Evolutionary conservation across 108 stramenopile genomes (phyloP), one percentile per base, ranked within the genome.

Genomic region (Fistulifera pelliculosa): DNA sequence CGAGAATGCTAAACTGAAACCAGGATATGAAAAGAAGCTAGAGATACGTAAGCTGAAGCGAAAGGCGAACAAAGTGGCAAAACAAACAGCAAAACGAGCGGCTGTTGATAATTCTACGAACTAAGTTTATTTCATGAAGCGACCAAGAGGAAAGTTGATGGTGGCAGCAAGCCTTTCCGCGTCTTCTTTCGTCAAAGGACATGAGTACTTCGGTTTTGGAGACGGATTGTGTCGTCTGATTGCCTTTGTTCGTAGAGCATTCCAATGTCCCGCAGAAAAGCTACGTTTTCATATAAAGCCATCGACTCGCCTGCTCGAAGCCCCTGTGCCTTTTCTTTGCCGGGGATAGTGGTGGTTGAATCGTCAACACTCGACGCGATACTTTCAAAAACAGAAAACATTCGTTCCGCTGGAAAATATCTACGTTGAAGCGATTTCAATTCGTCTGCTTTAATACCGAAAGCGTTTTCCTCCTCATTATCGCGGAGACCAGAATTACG

Each of bases 11-110:
- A 80, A 74, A 58, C 56, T 66, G 45, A 84, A 89, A 61, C 84
- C 86, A 49, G 77, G 68, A 1, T 87, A 88, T 49, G 79, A 81
- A 58, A 79, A 86, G 74, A 83, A 84, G 61, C 68, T 71, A 1
- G 78, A 73, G 0, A 43, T 74, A 12, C 75, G 87, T 39, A 83
- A 81, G 54, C 65, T 74, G 52, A 87, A 77, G 45, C 69, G 86
- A 10, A 83, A 80, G 53, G 70, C 54, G 21, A 68, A 68, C 39
- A 85, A 82, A 49, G 57, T 74, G 45, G 75, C 65, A 18, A 85
- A 82, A 58, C 82, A 85, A 58, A 49, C 54, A 51, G 81, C 80
- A 16, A 83, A 85, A 59, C 51, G 48, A 15, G 71, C 44, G 4
- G 44, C 21, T 45, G 17, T 5, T 21, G 21, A 45, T 45, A 19